These are phyloP conservation scores for Aurantiochytrium sp. DNA, from an alignment of 108 stramenopile genomes.

Conservation along the genomic window DNA sequence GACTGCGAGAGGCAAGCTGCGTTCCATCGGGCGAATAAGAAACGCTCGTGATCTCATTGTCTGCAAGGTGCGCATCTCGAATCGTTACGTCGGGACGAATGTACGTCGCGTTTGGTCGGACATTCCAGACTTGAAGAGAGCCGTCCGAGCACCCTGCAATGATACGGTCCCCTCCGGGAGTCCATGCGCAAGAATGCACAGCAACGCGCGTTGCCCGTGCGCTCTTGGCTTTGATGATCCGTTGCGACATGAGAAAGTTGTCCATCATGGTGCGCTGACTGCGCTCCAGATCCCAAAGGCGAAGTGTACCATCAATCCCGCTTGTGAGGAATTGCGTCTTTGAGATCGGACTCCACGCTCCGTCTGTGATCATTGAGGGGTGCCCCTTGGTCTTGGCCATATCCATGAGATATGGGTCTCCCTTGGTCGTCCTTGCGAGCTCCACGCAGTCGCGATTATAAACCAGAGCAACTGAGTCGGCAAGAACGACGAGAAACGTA, in stretches of 20 bases:
- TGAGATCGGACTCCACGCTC: neutral
- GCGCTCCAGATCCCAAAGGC: neutral
- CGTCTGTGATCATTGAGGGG: neutral
- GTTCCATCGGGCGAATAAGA: neutral
- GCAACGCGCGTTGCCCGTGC: neutral
- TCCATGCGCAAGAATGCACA: neutral
- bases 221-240: neutral
- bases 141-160: neutral
- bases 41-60: neutral
- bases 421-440: neutral
- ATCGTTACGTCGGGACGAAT: neutral
- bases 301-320: neutral
- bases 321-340: neutral
- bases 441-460: neutral
- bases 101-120: neutral
- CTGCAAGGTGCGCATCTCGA: neutral
- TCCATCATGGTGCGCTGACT: neutral
- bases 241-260: neutral
- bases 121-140: neutral
- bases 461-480: neutral
- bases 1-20: neutral
- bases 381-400: conserved; percentile 12
- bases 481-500: neutral
- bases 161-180: neutral
- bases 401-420: neutral